Percentiles rank a stretch among this genome's conserved stretches.
These are phyloP conservation scores for Rosa rugosa DNA, from an alignment of 306 rosid species.

Conservation along the genomic window DNA sequence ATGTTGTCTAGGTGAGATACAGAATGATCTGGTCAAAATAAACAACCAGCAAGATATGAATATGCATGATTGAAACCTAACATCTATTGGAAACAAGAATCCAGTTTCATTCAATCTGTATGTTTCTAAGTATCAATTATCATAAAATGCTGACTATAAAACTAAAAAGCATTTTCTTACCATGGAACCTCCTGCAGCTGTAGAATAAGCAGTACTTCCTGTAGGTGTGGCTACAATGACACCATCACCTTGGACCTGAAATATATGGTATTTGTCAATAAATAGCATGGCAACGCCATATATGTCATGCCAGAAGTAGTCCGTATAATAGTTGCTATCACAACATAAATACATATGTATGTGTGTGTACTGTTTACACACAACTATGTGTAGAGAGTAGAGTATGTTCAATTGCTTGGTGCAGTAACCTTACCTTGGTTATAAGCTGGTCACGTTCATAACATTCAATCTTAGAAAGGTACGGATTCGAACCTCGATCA, in stretches of 20 bases:
- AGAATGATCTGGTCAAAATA: constrained; percentile 3
- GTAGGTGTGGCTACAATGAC: constrained; percentile 98
- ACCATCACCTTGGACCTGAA: constrained; percentile 99
- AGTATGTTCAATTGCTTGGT: neutral
- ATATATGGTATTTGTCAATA: constrained; percentile 10
- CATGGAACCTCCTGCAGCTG: constrained; percentile 99
- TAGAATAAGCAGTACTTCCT: constrained; percentile 98
- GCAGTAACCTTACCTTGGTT: constrained; percentile 70
- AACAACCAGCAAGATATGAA: neutral
- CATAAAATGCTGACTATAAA: neutral
- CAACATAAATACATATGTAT: neutral
- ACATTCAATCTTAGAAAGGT: constrained; percentile 95
- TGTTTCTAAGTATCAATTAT: neutral
- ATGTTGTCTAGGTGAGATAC: constrained; percentile 29
- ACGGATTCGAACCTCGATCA: constrained; percentile 98
- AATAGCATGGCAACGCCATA: constrained; percentile 27
- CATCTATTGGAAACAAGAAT: neutral
- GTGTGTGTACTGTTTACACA: neutral
- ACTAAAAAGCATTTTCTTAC: constrained; percentile 41
- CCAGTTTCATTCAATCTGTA: neutral
- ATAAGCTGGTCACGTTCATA: constrained; percentile 91
- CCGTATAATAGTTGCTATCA: neutral
- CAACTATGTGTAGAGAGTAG: neutral
- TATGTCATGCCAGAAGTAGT: neutral
- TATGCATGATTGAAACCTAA: neutral